Evolutionary conservation across 306 rosid genomes (phyloP), one percentile per base, ranked within the genome.

Genomic region (Prunus mira): DNA sequence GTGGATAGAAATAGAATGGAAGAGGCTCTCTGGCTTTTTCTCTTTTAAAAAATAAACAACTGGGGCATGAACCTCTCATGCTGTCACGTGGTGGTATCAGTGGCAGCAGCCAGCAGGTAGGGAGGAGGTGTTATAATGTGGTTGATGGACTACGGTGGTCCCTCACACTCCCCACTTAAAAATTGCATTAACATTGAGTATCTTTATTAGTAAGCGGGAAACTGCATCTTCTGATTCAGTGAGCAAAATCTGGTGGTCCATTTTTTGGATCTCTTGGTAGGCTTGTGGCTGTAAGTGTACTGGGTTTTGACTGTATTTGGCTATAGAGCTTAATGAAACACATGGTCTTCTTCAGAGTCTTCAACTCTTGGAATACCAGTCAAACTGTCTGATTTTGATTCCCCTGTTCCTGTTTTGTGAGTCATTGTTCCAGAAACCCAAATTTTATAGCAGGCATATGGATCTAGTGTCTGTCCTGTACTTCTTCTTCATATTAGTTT

Each of bases 61-160:
- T 67, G 63, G 73, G 73, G 65, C 76, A 70, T 24, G 15, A 24
- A 67, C 15, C 69, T 75, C 87, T 78, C 89, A 70, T 87, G 93
- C 78, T 38, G 69, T 88, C 97, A 92, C 96, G 91, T 90, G 97
- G 73, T 68, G 74, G 78, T 84, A 73, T 74, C 86, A 84, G 78
- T 85, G 64, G 77, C 85, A 84, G 73, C 24, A 60, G 38, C 80
- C 85, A 84, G 78, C 77, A 45, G 63, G 79, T 47, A 25, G 80
- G 81, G 84, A 74, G 58, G 57, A 52, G 57, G 57, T 52, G n/a
- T 14, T 50, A 84, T 81, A 72, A 47, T 65, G 86, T 81, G 84
- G 57, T 25, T 38, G 77, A 68, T 83, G 85, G 73, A 58, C 82
- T 84, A 81, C 25, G 56, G 56, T 84, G 85, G 84, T 67, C 82